Conservation (phyloP, 306 rosid species). For the Sesbania bispinosa region DNA sequence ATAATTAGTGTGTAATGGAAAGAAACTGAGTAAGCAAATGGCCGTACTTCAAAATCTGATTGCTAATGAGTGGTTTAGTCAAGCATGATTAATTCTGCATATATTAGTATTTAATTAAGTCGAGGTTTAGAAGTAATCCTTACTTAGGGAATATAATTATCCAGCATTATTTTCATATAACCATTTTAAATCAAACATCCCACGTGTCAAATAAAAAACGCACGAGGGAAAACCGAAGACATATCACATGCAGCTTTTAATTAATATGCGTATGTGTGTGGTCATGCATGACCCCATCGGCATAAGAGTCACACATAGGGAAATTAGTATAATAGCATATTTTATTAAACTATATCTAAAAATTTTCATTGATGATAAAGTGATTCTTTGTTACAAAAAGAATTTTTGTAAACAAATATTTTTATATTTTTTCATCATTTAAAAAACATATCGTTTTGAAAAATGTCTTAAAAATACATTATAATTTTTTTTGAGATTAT, state of each 20-base stretch:
- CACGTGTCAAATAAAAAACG: conserved; percentile 21
- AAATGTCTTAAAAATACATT: too few species aligned
- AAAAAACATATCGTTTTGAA: too few species aligned
- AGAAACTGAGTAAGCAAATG: background rate
- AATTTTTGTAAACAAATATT: too few species aligned
- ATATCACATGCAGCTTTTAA: conserved; percentile 29
- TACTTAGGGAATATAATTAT: background rate
- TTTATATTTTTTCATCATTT: too few species aligned
- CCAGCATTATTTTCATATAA: background rate
- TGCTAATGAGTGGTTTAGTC: background rate
- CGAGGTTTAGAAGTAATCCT: background rate
- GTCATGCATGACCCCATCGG: background rate
- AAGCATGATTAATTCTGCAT: background rate
- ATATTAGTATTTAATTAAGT: too few species aligned
- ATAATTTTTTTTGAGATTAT: too few species aligned
- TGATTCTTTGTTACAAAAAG: too few species aligned
- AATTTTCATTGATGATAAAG: too few species aligned
- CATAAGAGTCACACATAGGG: conserved; percentile 5
- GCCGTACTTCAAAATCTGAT: background rate
- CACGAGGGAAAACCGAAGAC: conserved; percentile 25
- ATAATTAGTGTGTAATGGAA: background rate
- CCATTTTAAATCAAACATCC: background rate
- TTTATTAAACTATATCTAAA: too few species aligned
- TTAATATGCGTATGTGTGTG: background rate
- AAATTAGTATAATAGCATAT: too few species aligned